A percentile compares a stretch with the other conserved stretches of the same genome.
phyloP scores from a whole-genome alignment of 148 eudicot species.

The Gaultheria prostrata region DNA sequence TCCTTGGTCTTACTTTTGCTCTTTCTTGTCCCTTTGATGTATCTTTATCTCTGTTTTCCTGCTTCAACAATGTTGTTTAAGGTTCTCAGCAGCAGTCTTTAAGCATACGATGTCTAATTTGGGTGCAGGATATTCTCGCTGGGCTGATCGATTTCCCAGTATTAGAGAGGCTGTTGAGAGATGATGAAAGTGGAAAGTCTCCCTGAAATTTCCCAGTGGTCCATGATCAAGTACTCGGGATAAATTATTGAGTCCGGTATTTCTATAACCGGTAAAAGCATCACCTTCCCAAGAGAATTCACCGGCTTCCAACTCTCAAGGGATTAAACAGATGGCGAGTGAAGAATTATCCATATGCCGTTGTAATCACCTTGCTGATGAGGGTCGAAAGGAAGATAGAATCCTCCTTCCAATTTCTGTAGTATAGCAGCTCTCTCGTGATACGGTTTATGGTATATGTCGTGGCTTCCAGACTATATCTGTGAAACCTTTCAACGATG shows the following conservation, averaged over 20 bases:
- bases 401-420: not conserved
- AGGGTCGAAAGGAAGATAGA: not conserved
- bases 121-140: conserved; percentile 64
- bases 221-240: not conserved
- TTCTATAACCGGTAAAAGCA: not conserved
- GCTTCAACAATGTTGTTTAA: not conserved
- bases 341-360: not conserved
- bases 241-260: not conserved
- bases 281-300: not conserved
- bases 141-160: conserved; percentile 73
- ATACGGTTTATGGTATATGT: too few species aligned
- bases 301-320: not conserved
- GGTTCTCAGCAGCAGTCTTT: not conserved
- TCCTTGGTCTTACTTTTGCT: not conserved
- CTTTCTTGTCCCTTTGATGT: not conserved
- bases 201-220: not conserved
- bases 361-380: not conserved
- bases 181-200: conserved; percentile 4
- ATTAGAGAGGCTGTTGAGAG: conserved; percentile 48
- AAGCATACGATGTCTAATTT: not conserved
- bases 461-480: too few species aligned
- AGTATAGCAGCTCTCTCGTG: not conserved
- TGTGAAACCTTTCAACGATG: too few species aligned
- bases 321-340: not conserved
- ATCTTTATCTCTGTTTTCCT: not conserved